Evolutionary conservation across 2,329 filamentous ascomycete genomes (phyloP).

Genomic region (Ceratocystis ficicola): DNA sequence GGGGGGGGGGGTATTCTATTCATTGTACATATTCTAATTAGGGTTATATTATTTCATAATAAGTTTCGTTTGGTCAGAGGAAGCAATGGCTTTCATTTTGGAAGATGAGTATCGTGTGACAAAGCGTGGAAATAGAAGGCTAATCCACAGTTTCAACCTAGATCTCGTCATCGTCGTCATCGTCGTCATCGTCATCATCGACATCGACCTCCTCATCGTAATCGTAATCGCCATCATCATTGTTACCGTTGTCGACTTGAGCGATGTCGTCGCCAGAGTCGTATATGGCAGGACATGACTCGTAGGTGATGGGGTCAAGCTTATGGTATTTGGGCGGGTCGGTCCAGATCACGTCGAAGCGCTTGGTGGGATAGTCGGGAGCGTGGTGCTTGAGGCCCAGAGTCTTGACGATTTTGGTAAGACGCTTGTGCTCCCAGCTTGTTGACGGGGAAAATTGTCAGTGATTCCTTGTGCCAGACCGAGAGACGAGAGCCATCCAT

Average conservation of each 20-base stretch:
- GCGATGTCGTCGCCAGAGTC: background rate
- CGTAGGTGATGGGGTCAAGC: constrained; percentile 32
- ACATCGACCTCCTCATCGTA: background rate
- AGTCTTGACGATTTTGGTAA: constrained; percentile 40
- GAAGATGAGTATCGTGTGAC: background rate
- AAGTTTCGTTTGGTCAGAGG: background rate
- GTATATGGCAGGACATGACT: constrained; percentile 15
- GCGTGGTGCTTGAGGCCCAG: constrained; percentile 37
- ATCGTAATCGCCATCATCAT: constrained; percentile 4
- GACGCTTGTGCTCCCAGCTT: constrained; percentile 46
- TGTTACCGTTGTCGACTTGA: background rate
- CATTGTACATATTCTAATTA: background rate
- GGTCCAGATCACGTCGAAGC: constrained; percentile 47
- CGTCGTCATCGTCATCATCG: background rate
- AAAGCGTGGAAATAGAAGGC: background rate
- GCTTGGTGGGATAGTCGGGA: constrained; percentile 38
- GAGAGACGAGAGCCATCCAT: background rate
- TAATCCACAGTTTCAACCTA: background rate
- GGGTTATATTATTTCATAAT: background rate
- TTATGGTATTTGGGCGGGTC: constrained; percentile 38
- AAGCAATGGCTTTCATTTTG: background rate
- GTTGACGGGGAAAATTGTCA: constrained; percentile 27
- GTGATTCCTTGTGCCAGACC: background rate
- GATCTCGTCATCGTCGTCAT: background rate
- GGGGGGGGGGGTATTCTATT: background rate